phyloP scores from a whole-genome alignment of 1,284 basidiomycete species.

The Anthracocystis panici-leucophaei region DNA sequence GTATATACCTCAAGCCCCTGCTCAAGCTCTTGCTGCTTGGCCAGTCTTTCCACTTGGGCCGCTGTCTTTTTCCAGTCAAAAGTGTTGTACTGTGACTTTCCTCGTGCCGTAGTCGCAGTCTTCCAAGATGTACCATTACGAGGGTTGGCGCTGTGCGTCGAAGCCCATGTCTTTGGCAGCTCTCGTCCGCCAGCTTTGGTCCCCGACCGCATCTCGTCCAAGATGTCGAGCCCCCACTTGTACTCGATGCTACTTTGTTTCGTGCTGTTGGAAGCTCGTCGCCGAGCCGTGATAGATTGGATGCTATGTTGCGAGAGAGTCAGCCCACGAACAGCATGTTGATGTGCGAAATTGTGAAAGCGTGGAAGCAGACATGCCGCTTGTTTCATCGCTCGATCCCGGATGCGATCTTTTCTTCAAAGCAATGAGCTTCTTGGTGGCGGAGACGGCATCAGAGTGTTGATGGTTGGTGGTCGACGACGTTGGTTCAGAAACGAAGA shows the following conservation, averaged over 20 bases:
- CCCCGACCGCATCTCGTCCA: constrained; percentile 26
- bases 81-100: neutral
- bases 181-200: neutral
- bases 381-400: constrained; percentile 22
- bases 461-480: neutral
- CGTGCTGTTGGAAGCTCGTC: neutral
- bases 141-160: constrained; percentile 20
- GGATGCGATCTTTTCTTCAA: neutral
- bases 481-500: neutral
- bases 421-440: neutral
- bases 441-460: neutral
- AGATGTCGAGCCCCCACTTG: constrained; percentile 12
- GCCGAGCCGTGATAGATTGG: neutral
- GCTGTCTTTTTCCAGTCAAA: constrained; percentile 4
- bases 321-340: constrained; percentile 6
- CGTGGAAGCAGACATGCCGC: constrained; percentile 28
- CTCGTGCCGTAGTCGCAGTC: neutral
- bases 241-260: neutral
- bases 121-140: neutral
- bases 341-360: constrained; percentile 7
- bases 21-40: constrained; percentile 27
- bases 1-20: constrained; percentile 23
- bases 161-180: constrained; percentile 44
- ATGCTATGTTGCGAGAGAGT: constrained; percentile 4
- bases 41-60: constrained; percentile 19